phyloP scores from a whole-genome alignment of 2,329 filamentous ascomycete genomes.

The Curvularia spicifera region DNA sequence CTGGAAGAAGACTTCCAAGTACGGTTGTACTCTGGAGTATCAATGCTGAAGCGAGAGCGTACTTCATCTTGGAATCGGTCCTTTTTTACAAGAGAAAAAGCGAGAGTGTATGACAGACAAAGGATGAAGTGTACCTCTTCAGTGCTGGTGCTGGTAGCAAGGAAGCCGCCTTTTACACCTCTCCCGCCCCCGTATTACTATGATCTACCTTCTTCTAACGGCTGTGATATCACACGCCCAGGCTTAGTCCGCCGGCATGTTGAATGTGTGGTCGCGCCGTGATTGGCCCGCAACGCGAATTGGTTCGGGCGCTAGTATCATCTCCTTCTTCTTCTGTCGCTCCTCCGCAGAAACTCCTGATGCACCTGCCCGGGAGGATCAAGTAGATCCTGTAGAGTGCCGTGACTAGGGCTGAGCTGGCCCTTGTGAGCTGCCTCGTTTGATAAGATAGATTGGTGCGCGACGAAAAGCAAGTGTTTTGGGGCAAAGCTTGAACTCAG shows the following conservation, averaged over 20 bases:
- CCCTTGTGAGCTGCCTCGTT: constrained; percentile 7
- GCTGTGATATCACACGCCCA: constrained; percentile 13
- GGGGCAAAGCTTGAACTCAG: constrained; percentile 6
- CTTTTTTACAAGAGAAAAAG: not conserved
- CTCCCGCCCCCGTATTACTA: constrained; percentile 1
- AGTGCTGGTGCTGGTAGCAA: not conserved
- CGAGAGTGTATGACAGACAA: constrained; percentile 9
- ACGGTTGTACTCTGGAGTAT: constrained; percentile 38
- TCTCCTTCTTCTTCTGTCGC: constrained; percentile 25
- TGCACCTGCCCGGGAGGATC: constrained; percentile 23
- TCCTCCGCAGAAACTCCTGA: constrained; percentile 19
- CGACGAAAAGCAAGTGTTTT: constrained; percentile 14
- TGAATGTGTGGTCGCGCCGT: constrained; percentile 6
- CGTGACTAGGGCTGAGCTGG: constrained; percentile 4
- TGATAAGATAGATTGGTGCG: constrained; percentile 24
- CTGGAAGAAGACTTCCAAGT: constrained; percentile 38
- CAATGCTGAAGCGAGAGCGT: constrained; percentile 38
- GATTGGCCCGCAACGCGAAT: constrained; percentile 21
- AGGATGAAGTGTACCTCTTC: not conserved
- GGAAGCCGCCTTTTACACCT: constrained; percentile 15
- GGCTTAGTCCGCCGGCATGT: constrained; percentile 5
- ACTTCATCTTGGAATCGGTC: constrained; percentile 35
- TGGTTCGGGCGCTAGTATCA: constrained; percentile 20
- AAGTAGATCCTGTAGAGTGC: constrained; percentile 15
- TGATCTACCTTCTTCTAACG: constrained; percentile 20